Evolutionary conservation across 2,329 filamentous ascomycete species (phyloP).

Genomic region (Blastomyces silverae): DNA sequence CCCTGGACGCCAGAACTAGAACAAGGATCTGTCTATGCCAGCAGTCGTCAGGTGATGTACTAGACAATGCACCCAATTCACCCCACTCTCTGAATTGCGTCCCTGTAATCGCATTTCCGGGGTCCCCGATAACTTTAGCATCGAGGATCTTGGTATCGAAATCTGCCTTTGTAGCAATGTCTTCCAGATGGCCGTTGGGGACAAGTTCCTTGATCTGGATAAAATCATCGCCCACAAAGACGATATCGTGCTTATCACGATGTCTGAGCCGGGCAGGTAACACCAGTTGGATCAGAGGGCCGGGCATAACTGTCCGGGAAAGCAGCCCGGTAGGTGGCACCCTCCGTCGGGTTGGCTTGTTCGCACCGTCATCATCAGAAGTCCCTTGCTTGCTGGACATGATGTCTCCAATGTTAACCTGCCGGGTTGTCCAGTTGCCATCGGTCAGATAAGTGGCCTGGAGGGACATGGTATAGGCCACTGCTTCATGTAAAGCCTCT

Average conservation of each 20-base stretch:
- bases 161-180: slow-evolving; percentile 69
- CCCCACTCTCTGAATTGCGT: slow-evolving; percentile 27
- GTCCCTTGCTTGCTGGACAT: slow-evolving; percentile 18
- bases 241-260: slow-evolving; percentile 66
- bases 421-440: slow-evolving; percentile 20
- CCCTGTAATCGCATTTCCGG: slow-evolving; percentile 36
- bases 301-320: slow-evolving; percentile 69
- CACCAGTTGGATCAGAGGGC: slow-evolving; percentile 67
- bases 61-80: slow-evolving; percentile 15
- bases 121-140: slow-evolving; percentile 64
- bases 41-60: slow-evolving; percentile 20
- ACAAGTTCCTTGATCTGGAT: slow-evolving; percentile 72
- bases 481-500: neutral
- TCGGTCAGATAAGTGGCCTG: slow-evolving; percentile 21
- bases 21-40: slow-evolving; percentile 75
- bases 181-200: slow-evolving; percentile 61
- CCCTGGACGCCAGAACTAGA: slow-evolving; percentile 64
- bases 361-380: slow-evolving; percentile 17
- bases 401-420: slow-evolving; percentile 21
- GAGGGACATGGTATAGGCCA: slow-evolving; percentile 19
- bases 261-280: slow-evolving; percentile 72
- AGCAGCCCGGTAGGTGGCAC: slow-evolving; percentile 62
- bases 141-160: slow-evolving; percentile 74
- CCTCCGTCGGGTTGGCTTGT: slow-evolving; percentile 26
- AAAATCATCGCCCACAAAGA: slow-evolving; percentile 75